phyloP scores from a whole-genome alignment of 2,329 filamentous ascomycete species.

The Zymoseptoria crescenta region DNA sequence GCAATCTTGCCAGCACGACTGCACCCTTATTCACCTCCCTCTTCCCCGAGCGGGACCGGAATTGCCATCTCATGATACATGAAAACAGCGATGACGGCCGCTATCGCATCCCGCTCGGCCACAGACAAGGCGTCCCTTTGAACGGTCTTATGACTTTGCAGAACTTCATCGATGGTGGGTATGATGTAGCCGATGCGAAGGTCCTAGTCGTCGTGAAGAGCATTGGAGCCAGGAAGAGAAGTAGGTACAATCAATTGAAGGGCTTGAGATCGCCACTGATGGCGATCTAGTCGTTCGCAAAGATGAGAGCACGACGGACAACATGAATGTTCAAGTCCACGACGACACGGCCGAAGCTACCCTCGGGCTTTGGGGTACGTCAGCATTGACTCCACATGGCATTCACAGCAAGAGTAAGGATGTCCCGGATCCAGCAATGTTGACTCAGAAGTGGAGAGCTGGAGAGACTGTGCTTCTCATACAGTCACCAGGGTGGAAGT shows the following conservation, averaged over 20 bases:
- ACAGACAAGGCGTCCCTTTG: constrained; percentile 31
- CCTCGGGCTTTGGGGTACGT: constrained; percentile 50
- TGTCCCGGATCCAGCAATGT: constrained; percentile 3
- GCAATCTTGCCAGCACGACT: constrained; percentile 33
- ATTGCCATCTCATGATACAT: constrained; percentile 48
- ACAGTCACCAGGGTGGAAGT: constrained; percentile 25
- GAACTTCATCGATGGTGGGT: constrained; percentile 47
- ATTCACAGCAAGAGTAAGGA: not conserved
- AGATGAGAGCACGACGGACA: constrained; percentile 37
- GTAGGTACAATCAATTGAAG: constrained; percentile 24
- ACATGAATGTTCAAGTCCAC: constrained; percentile 47
- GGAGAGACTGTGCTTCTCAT: constrained; percentile 27
- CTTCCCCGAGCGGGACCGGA: constrained; percentile 49
- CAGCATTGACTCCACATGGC: constrained; percentile 29
- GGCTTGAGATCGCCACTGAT: constrained; percentile 3
- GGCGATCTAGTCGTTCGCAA: constrained; percentile 38
- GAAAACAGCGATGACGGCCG: constrained; percentile 38
- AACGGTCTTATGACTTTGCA: constrained; percentile 50
- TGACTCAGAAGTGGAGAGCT: constrained; percentile 20
- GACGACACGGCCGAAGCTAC: constrained; percentile 50
- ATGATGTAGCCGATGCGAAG: constrained; percentile 45
- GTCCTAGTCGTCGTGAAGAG: constrained; percentile 53
- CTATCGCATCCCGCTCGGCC: constrained; percentile 42
- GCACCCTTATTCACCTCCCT: constrained; percentile 49
- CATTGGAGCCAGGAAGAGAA: constrained; percentile 45